Conservation (phyloP, 768 basidiomycete species). For the Antrodiella citrinella region DNA sequence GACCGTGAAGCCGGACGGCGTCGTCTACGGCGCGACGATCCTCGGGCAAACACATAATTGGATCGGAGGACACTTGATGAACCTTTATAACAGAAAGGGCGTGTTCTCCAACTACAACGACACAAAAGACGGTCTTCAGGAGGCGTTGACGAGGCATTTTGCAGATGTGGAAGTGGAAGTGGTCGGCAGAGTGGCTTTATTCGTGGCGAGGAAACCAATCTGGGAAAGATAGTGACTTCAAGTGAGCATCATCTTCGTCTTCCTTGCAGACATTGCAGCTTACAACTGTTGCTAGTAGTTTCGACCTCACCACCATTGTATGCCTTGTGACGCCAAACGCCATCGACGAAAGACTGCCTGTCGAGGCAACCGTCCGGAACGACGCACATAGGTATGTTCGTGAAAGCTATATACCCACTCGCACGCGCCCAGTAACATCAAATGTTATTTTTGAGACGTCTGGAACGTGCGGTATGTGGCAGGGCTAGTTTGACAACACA, state of each 20-base stretch:
- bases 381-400: too few species aligned
- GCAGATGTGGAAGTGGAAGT: slow-evolving; percentile 13
- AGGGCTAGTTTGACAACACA: too few species aligned
- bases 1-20: slow-evolving; percentile 8
- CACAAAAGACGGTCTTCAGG: slow-evolving; percentile 4
- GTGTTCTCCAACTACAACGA: slow-evolving; percentile 11
- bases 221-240: background rate
- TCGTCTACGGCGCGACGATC: slow-evolving; percentile 15
- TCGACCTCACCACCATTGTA: too few species aligned
- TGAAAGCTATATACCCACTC: too few species aligned
- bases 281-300: too few species aligned
- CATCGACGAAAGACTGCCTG: too few species aligned
- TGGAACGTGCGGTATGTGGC: too few species aligned
- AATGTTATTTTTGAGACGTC: too few species aligned
- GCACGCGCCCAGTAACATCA: too few species aligned
- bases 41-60: slow-evolving; percentile 14
- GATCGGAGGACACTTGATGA: slow-evolving; percentile 7
- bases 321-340: too few species aligned
- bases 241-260: background rate
- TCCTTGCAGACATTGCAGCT: background rate
- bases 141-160: slow-evolving; percentile 8
- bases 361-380: too few species aligned
- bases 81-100: slow-evolving; percentile 8
- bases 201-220: slow-evolving; percentile 8
- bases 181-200: slow-evolving; percentile 12